Conservation (phyloP, 202 grass and related monocot genomes). For the Eragrostis tef region DNA sequence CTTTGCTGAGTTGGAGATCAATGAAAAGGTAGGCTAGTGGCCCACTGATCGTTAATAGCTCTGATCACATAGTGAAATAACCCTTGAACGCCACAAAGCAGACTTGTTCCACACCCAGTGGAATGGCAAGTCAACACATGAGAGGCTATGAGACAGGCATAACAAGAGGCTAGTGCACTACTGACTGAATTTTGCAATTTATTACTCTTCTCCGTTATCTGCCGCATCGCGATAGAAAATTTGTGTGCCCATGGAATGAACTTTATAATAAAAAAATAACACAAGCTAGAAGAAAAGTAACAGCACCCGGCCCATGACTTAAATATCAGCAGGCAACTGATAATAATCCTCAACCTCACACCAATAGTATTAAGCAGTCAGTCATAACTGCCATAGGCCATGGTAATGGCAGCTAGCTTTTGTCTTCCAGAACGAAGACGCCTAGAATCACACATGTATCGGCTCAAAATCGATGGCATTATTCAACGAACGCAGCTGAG, state of each 20-base stretch:
- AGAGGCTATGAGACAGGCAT: conserved; percentile 1
- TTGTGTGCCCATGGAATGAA: background rate
- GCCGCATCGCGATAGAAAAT: background rate
- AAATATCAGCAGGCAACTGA: background rate
- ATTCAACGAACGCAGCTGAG: conserved; percentile 1
- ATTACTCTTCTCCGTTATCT: conserved; percentile 17
- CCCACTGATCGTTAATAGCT: conserved; percentile 2
- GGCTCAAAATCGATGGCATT: conserved; percentile 7
- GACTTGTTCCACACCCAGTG: background rate
- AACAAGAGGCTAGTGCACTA: background rate
- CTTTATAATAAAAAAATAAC: background rate
- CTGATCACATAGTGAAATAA: conserved; percentile 21
- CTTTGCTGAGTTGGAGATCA: background rate
- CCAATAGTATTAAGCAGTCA: background rate
- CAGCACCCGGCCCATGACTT: too few relatives aligned
- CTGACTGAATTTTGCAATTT: background rate
- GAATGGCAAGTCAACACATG: conserved; percentile 2
- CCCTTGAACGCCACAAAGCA: background rate
- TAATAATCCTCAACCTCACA: background rate
- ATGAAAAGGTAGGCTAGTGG: background rate
- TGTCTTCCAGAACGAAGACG: background rate
- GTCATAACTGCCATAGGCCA: background rate
- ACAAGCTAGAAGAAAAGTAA: conserved; percentile 1
- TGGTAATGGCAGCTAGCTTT: background rate
- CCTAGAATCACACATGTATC: background rate